Conservation (phyloP, 768 basidiomycete species). For the Rossbeevera mucosa region DNA sequence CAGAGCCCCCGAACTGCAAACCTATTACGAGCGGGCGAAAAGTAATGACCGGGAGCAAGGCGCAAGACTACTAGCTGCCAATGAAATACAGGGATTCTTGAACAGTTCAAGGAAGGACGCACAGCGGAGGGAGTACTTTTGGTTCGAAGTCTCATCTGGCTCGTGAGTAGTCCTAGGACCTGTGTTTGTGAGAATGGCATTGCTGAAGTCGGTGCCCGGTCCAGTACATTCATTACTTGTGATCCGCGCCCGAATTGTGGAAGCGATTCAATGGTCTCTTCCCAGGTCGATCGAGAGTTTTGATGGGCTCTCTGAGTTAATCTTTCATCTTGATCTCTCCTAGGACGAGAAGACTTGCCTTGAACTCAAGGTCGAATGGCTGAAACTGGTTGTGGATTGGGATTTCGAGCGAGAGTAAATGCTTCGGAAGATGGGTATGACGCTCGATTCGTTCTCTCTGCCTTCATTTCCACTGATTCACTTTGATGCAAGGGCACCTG, state of each 20-base stretch:
- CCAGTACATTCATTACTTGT: slow-evolving; percentile 8
- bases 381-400: slow-evolving; percentile 18
- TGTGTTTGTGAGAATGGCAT: too few relatives aligned
- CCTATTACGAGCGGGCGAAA: too few relatives aligned
- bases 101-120: too few relatives aligned
- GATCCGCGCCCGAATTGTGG: slow-evolving; percentile 23
- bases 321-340: slow-evolving; percentile 23
- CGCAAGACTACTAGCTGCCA: too few relatives aligned
- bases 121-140: too few relatives aligned
- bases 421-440: slow-evolving; percentile 6
- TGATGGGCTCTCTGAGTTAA: slow-evolving; percentile 12
- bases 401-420: slow-evolving; percentile 12
- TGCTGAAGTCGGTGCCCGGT: too few relatives aligned
- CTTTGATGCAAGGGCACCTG: slow-evolving; percentile 9
- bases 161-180: too few relatives aligned
- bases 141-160: too few relatives aligned
- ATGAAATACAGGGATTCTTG: too few relatives aligned
- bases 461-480: background rate
- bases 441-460: background rate
- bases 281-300: slow-evolving; percentile 18
- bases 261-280: slow-evolving; percentile 25
- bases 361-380: slow-evolving; percentile 19
- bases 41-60: too few relatives aligned
- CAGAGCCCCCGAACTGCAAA: too few relatives aligned
- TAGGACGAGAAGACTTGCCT: slow-evolving; percentile 19